Base-by-base conservation (phyloP, 352 stramenopile species). In the Phytophthora vignae region DNA sequence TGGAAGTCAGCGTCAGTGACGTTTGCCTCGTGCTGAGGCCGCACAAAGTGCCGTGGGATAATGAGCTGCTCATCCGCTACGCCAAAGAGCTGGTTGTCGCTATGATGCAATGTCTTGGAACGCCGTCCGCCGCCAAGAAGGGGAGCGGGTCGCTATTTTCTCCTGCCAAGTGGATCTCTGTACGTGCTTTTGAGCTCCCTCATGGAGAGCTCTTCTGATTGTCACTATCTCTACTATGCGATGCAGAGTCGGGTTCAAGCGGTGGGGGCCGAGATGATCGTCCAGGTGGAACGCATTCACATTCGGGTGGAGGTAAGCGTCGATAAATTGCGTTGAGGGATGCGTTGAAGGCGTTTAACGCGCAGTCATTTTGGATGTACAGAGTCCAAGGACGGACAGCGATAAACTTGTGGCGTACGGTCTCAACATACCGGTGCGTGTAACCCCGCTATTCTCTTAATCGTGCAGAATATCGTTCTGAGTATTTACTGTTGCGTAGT, bases 11-110 rank as follows among this genome's bases (percentile, higher is more conserved):
- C 12, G 56, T 92, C 29, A 79, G 80, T 31, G 82, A 93, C 49
- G 61, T 91, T 1, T 90, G 84, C 44, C 80, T 95, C 22, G 83
- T 95, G 19, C 58, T 95, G 1, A 72, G 76, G 29, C 82, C 81
- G 17, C 82, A 91, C 44, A 60, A 79, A 7, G 77, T 90, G 7
- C 74, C 89, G 53, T 93, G 85, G 85, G 73, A 83, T 46, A 87
- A 92, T 48, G 88, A 92, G 33, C 68, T 92, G n/a, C 68, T 83
- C 40, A 71, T 91, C 15, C 85, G 87, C n/a, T 91, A 91, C 52
- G 74, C 85, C 9, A 90, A 88, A 44, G 85, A 95, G 31, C 70
- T 92, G 1, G 22, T 90, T 19, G 60, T 93, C 21, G 77, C 85
- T 22, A 73, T 93, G 7, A 74, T 78, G 46, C 88, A 95, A 70